Conservation (phyloP, 768 basidiomycete genomes). For the Tylopilus intermedius region DNA sequence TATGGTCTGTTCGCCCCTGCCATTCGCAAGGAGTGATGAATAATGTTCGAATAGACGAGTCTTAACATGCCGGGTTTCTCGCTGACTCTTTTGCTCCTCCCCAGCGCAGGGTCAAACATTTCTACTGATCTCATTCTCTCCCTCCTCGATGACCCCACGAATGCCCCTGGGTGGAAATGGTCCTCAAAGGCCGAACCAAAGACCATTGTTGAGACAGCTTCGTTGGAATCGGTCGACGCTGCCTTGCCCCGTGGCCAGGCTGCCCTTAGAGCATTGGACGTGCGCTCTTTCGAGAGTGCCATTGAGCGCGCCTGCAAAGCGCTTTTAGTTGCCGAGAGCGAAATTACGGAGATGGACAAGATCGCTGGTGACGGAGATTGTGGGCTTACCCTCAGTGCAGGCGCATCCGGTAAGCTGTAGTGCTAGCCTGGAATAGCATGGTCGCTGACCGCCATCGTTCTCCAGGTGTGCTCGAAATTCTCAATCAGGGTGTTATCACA, state of each 20-base stretch:
- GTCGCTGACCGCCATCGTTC: not conserved
- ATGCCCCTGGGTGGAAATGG: constrained; percentile 87
- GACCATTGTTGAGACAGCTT: constrained; percentile 10
- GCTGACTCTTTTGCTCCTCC: constrained; percentile 74
- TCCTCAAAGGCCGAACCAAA: constrained; percentile 44
- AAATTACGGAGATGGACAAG: constrained; percentile 87
- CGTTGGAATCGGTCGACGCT: constrained; percentile 12
- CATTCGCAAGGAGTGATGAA: not conserved
- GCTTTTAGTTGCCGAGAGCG: constrained; percentile 74
- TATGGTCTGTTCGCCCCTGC: constrained; percentile 53
- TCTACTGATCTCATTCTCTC: constrained; percentile 46
- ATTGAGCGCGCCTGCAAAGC: constrained; percentile 59
- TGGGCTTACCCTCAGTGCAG: constrained; percentile 65
- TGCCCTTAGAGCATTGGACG: constrained; percentile 38
- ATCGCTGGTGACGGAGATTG: constrained; percentile 90
- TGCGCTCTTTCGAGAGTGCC: constrained; percentile 46
- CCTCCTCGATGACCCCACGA: constrained; percentile 62
- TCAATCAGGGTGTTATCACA: constrained; percentile 50
- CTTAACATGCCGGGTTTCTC: constrained; percentile 94
- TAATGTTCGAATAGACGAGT: constrained; percentile 52
- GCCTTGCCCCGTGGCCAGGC: constrained; percentile 1
- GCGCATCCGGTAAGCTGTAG: constrained; percentile 56
- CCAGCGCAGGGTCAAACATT: constrained; percentile 41
- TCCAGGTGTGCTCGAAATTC: constrained; percentile 55
- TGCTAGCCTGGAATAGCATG: not conserved